Base-by-base conservation (phyloP, 345 rosid genomes). In the Turnera subulata region DNA sequence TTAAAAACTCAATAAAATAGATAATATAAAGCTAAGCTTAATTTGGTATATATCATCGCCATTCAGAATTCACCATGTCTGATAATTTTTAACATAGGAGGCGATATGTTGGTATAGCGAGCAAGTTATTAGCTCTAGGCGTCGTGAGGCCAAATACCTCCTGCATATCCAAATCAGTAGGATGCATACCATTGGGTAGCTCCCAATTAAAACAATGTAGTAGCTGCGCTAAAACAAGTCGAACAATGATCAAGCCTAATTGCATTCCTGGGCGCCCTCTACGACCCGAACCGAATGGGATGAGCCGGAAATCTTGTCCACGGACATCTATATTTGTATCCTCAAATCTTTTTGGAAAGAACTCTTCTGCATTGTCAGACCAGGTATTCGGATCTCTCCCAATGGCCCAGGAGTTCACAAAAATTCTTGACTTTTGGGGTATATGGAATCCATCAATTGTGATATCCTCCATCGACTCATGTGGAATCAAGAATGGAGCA, bases 331-430 rank as follows among this genome's bases (percentile, higher is more conserved):
- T 15, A 18, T 18, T 11, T 15, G 21, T 29, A 24, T 59, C 43
- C 11, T 17, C n/a, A 2, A 66, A 66, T 58, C 76, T 66, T 54
- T 72, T 72, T 2, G 65, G 76, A 8, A 26, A 12, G 23, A 72
- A 70, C 10, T 64, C 49, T 7, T 32, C 49, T 4, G 24, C 40
- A 5, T 50, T 55, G 8, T 64, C 39, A 0, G 52, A 53, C 75
- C 70, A 65, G 0, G 63, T 58, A 12, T 50, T 64, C 2, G 39
- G 59, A n/a, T n/a, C n/a, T n/a, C n/a, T n/a, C n/a, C n/a, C n/a
- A n/a, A n/a, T n/a, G n/a, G n/a, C n/a, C n/a, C 61, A 70, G 8
- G 32, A 24, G 49, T 70, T 70, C 1, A 64, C 51, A 1, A 71
- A 38, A 24, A 71, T 24, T 32, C 66, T 22, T 6, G 75, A 55